These are phyloP conservation scores for Boletus speciosus DNA, from an alignment of 768 basidiomycete species.

Conservation along the genomic window DNA sequence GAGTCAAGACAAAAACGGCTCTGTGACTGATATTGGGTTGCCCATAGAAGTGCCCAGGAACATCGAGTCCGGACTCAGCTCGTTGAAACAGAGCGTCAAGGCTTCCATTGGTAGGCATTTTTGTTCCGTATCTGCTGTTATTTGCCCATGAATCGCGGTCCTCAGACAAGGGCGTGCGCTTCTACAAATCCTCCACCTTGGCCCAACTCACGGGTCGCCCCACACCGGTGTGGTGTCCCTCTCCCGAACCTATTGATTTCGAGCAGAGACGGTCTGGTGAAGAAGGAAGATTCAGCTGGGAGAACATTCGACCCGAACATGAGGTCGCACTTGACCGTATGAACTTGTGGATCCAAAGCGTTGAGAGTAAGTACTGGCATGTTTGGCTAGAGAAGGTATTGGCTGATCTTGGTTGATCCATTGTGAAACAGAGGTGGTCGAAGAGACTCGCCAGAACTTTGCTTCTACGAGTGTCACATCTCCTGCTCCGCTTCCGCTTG, in stretches of 20 bases:
- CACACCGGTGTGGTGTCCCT: conserved; percentile 29
- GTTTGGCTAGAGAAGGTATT: background rate
- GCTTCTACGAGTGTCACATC: conserved; percentile 46
- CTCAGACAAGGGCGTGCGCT: conserved; percentile 62
- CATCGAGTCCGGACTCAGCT: conserved; percentile 40
- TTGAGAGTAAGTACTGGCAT: conserved; percentile 61
- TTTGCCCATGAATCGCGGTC: background rate
- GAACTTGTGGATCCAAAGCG: conserved; percentile 78
- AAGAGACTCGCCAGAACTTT: conserved; percentile 76
- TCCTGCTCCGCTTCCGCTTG: conserved; percentile 62
- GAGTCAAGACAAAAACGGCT: conserved; percentile 4
- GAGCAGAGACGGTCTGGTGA: conserved; percentile 32
- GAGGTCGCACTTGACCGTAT: conserved; percentile 54
- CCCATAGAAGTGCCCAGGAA: conserved; percentile 24
- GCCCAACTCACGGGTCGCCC: conserved; percentile 36
- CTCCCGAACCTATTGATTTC: conserved; percentile 31
- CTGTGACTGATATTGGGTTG: conserved; percentile 22
- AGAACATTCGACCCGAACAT: conserved; percentile 31
- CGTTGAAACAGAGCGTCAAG: conserved; percentile 68
- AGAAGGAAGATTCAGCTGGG: conserved; percentile 34
- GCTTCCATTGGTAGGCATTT: conserved; percentile 61
- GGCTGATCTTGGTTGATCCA: conserved; percentile 5
- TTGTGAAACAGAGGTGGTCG: conserved; percentile 61
- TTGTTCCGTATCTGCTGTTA: background rate
- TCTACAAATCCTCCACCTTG: conserved; percentile 64